Conservation (phyloP, 1,139 yeast genomes). For the Scheffersomyces titani region DNA sequence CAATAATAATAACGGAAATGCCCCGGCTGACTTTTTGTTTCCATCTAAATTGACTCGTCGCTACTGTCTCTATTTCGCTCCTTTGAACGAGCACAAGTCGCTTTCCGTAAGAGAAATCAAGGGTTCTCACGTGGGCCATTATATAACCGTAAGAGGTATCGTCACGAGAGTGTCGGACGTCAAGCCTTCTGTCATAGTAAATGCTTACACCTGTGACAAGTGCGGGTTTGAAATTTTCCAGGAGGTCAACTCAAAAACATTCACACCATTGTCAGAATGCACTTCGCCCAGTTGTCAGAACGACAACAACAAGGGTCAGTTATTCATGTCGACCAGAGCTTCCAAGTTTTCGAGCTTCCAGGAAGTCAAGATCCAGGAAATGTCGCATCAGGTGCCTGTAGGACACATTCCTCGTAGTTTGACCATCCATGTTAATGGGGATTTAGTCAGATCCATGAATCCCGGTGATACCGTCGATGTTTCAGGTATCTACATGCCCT, state of each 20-base stretch:
- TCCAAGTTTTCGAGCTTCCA: constrained; percentile 94
- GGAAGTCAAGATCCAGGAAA: constrained; percentile 91
- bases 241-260: constrained; percentile 83
- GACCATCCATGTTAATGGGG: constrained; percentile 85
- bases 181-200: constrained; percentile 86
- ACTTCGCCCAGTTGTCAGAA: constrained; percentile 76
- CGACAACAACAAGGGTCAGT: constrained; percentile 84
- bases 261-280: constrained; percentile 85
- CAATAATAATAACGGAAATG: constrained; percentile 3
- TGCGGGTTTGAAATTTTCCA: constrained; percentile 98
- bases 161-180: constrained; percentile 96
- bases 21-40: constrained; percentile 50
- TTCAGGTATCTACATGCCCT: constrained; percentile 88
- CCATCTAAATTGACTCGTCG: constrained; percentile 88
- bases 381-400: constrained; percentile 95
- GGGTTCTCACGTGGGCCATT: constrained; percentile 80
- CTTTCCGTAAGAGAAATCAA: constrained; percentile 88
- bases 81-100: constrained; percentile 61
- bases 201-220: constrained; percentile 95
- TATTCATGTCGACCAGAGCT: constrained; percentile 92
- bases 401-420: constrained; percentile 95
- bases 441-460: constrained; percentile 78
- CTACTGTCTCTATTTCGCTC: constrained; percentile 83
- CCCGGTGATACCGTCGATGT: constrained; percentile 97
- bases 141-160: constrained; percentile 90